Conservation (phyloP, 257 asterid genomes). For the Cinchona pubescens region DNA sequence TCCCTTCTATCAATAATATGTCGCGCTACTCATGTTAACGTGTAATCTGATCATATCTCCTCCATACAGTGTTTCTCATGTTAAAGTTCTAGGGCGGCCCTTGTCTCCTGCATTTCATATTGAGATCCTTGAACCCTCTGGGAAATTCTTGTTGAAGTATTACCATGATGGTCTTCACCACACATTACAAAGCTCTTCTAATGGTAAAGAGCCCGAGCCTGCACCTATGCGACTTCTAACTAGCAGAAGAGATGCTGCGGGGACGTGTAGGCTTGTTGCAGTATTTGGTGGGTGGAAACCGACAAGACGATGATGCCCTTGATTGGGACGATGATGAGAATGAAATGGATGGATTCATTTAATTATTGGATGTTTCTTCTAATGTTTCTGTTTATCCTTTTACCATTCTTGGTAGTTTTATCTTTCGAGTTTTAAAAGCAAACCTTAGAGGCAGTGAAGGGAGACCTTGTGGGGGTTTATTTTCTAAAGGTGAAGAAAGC, state of each 20-base stretch:
- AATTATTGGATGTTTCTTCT: neutral
- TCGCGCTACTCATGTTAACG: neutral
- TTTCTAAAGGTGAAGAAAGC: neutral
- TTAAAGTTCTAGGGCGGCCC: slow-evolving; percentile 58
- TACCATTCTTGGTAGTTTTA: neutral
- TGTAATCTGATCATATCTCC: neutral
- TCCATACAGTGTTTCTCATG: slow-evolving; percentile 57
- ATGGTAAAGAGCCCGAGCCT: slow-evolving; percentile 20
- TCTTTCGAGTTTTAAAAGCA: neutral
- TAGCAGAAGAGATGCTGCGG: slow-evolving; percentile 40
- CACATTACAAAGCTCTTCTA: slow-evolving; percentile 29
- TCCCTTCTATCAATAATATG: neutral
- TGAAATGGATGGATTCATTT: slow-evolving; percentile 10
- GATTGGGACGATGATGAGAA: slow-evolving; percentile 14
- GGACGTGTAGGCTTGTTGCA: slow-evolving; percentile 25
- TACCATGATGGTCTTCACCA: slow-evolving; percentile 28
- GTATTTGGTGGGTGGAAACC: slow-evolving; percentile 15
- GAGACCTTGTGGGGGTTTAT: neutral
- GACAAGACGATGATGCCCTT: neutral
- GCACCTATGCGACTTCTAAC: slow-evolving; percentile 10
- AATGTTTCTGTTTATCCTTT: neutral
- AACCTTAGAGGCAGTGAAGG: neutral
- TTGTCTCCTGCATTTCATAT: slow-evolving; percentile 56
- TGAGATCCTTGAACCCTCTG: slow-evolving; percentile 37
- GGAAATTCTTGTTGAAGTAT: slow-evolving; percentile 43